Evolutionary conservation across 2,329 filamentous ascomycete genomes (phyloP), one percentile per base, ranked within the genome.

Genomic region (Fusarium keratoplasticum): DNA sequence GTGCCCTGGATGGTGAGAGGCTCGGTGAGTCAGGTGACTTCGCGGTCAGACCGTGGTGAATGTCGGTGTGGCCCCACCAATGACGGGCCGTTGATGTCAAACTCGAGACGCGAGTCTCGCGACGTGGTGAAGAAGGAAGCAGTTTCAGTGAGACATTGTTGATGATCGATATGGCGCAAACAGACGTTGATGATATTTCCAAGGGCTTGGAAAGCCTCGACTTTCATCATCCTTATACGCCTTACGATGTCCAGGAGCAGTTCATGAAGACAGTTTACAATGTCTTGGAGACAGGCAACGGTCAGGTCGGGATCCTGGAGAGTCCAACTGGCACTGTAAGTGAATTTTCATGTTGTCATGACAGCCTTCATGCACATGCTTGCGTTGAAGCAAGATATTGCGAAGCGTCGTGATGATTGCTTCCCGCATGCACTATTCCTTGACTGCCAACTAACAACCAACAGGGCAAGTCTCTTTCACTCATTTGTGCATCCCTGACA

Each of bases 181-280:
- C 66, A 7, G 65, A 61, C 0, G 47, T 77, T 31, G 69, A 80
- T 5, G 63, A 66, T 52, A 69, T 79, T 27, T 65, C 77, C 1
- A 63, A 55, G 11, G 54, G 58, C 8, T 44, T 83, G 20, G 76
- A 78, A 20, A 82, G 82, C 4, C 79, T 87, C 40, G 86, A 95
- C 77, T 98, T 97, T 80, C 90, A 97, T 79, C 95, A 98, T 80
- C 95, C 95, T 0, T 98, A 92, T 81, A 90, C 91, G 33, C 95
- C 95, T 1, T 98, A 98, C 82, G 89, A 93, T 61, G 96, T 98
- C 50, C 95, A 98, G 79, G 87, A 92, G 52, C 87, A 96, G 75
- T 97, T 98, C 80, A 98, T 98, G 95, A 91, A 88, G 75, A 89
- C 93, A 1, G 88, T 96, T 6, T 98, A 97, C 80, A 84, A 90